A percentile compares a stretch with the other conserved stretches of the same genome.
Conservation (phyloP, 768 basidiomycete genomes). For the Russula griseocarnosa region DNA sequence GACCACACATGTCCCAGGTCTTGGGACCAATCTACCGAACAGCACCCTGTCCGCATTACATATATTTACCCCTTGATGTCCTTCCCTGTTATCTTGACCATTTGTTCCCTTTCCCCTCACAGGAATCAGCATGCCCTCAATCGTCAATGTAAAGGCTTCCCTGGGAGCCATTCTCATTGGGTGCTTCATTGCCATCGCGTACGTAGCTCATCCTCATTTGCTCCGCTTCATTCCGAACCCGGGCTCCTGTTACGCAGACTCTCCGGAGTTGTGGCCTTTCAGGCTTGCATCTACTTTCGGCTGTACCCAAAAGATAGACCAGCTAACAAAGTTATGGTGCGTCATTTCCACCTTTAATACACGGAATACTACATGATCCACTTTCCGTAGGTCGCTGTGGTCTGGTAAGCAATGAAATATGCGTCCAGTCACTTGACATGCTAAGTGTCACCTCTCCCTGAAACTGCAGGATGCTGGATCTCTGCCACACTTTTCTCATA, state of each 20-base stretch:
- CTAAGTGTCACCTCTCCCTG: background rate
- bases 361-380: background rate
- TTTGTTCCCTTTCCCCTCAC: conserved; percentile 1
- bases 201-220: background rate
- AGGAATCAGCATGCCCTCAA: conserved; percentile 21
- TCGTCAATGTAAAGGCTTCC: conserved; percentile 1
- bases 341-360: background rate
- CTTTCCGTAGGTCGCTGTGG: conserved; percentile 14
- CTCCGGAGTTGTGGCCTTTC: conserved; percentile 22
- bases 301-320: conserved; percentile 14
- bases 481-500: conserved; percentile 18
- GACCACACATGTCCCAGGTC: background rate
- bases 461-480: conserved; percentile 23
- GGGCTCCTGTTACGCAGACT: conserved; percentile 9
- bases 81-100: background rate
- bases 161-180: conserved; percentile 25
- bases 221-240: background rate
- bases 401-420: conserved; percentile 19
- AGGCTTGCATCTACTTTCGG: conserved; percentile 23
- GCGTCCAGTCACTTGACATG: background rate
- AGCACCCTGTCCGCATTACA: background rate
- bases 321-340: conserved; percentile 19
- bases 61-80: background rate
- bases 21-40: background rate
- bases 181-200: conserved; percentile 22